phyloP scores from a whole-genome alignment of 306 rosid species.

The Dalbergia cochinchinensis region DNA sequence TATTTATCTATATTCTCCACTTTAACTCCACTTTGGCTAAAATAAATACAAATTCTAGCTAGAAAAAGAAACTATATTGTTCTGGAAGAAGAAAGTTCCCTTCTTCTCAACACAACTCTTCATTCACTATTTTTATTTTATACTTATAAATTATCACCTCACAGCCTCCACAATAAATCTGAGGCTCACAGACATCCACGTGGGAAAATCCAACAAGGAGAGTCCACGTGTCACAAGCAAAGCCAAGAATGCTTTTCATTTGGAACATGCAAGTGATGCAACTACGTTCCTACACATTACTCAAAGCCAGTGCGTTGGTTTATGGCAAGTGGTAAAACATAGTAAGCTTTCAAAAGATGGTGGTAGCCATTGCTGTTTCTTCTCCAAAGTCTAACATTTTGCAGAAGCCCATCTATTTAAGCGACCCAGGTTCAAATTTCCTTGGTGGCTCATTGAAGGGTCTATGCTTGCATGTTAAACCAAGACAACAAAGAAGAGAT shows the following conservation, averaged over 20 bases:
- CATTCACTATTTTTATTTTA: too few species aligned
- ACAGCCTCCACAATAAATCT: constrained; percentile 55
- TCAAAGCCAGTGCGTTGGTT: constrained; percentile 18
- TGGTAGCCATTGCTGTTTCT: constrained; percentile 64
- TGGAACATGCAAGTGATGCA: constrained; percentile 1
- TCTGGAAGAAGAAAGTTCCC: background rate
- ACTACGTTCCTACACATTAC: background rate
- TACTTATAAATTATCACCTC: background rate
- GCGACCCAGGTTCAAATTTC: constrained; percentile 55
- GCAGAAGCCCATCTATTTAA: constrained; percentile 56
- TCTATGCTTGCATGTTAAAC: constrained; percentile 53
- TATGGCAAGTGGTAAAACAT: background rate
- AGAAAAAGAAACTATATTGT: background rate
- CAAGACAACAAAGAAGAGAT: constrained; percentile 57
- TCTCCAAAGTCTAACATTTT: constrained; percentile 68
- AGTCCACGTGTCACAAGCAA: constrained; percentile 81
- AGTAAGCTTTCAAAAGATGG: constrained; percentile 49
- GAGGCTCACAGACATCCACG: constrained; percentile 47
- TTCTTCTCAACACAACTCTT: too few species aligned
- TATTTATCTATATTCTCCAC: background rate
- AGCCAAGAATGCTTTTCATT: constrained; percentile 53
- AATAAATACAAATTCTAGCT: background rate
- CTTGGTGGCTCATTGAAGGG: constrained; percentile 67
- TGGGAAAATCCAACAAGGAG: constrained; percentile 45
- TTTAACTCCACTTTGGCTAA: background rate